Evolutionary conservation across 352 stramenopile species (phyloP).

Genomic region (Pythium periplocum): DNA sequence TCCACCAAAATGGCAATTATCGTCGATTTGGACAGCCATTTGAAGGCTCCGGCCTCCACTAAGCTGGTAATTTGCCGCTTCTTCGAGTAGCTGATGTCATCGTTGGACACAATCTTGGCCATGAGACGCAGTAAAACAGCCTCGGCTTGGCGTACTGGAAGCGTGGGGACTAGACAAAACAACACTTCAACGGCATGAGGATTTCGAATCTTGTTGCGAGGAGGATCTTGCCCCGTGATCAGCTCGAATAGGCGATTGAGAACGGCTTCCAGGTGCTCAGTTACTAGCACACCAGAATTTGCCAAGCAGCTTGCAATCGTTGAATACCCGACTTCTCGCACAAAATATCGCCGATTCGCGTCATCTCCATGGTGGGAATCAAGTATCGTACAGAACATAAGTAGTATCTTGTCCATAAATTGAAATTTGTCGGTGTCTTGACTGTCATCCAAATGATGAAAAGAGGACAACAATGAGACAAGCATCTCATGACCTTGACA

Average conservation of each 20-base stretch:
- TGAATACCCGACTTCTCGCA: slow-evolving; percentile 31
- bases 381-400: slow-evolving; percentile 42
- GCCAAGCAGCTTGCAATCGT: slow-evolving; percentile 53
- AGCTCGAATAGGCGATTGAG: slow-evolving; percentile 56
- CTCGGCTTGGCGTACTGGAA: slow-evolving; percentile 24
- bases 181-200: slow-evolving; percentile 47
- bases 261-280: slow-evolving; percentile 22
- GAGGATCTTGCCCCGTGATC: slow-evolving; percentile 30
- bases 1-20: slow-evolving; percentile 34
- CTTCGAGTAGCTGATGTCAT: slow-evolving; percentile 36
- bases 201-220: slow-evolving; percentile 52
- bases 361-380: slow-evolving; percentile 24
- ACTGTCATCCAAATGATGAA: slow-evolving; percentile 22
- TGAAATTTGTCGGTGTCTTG: slow-evolving; percentile 21
- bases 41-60: slow-evolving; percentile 44
- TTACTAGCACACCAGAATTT: slow-evolving; percentile 43
- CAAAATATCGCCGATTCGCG: slow-evolving; percentile 33
- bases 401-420: slow-evolving; percentile 48
- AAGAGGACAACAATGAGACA: slow-evolving; percentile 49
- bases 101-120: slow-evolving; percentile 37
- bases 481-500: slow-evolving; percentile 62
- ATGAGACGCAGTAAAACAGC: slow-evolving; percentile 31
- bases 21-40: slow-evolving; percentile 41
- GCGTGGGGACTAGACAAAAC: slow-evolving; percentile 38
- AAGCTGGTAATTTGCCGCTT: slow-evolving; percentile 43